Base-by-base conservation (phyloP, 768 basidiomycete genomes). In the Leccinum arenicola region DNA sequence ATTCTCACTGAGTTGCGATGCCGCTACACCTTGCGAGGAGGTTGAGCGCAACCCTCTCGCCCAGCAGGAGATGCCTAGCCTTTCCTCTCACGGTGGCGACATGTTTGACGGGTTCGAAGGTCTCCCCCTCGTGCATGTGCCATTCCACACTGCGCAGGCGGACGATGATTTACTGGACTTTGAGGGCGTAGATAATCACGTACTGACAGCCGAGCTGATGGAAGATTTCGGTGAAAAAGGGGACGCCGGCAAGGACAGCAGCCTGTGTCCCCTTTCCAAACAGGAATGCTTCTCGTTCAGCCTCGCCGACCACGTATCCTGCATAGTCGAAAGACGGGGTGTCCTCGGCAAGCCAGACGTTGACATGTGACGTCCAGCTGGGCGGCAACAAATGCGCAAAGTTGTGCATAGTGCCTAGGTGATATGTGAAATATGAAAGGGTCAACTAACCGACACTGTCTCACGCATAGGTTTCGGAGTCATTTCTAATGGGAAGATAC, bases 311-410 rank as follows among this genome's bases (percentile, higher is more conserved):
- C 51, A 98, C 93, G 68, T 90, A 96, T 2, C 96, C 96, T 40
- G 91, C 95, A 64, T 93, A 97, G 74, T 99, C 96, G 65, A 98
- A 97, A 1, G 93, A 95, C 1, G 96, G 96, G 0, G 89, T 91
- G 70, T 98, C 96, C 75, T 99, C 96, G 8, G 84, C 84, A 31
- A 95, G 83, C 96, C 96, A 99, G 14, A 71, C 76, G 3, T 81
- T 76, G 55, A 98, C 82, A 63, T 93, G 87, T 1, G 82, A 67
- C 73, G 90, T 93, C 96, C 95, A 98, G 68, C 87, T 92, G 0
- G 94, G 92, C 33, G 96, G 95, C 10, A 98, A 82, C n/a, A 98
- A 80, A 70, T 98, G 82, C 56, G 82, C 48, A 17, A 25, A 49
- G 48, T 49, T 14, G 23, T 14, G 14, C 48, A 49, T 49, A 21